Percentiles rank a stretch among this genome's conserved stretches.
phyloP scores from a whole-genome alignment of 805 yeast genomes.

The Kuraishia ogatae region DNA sequence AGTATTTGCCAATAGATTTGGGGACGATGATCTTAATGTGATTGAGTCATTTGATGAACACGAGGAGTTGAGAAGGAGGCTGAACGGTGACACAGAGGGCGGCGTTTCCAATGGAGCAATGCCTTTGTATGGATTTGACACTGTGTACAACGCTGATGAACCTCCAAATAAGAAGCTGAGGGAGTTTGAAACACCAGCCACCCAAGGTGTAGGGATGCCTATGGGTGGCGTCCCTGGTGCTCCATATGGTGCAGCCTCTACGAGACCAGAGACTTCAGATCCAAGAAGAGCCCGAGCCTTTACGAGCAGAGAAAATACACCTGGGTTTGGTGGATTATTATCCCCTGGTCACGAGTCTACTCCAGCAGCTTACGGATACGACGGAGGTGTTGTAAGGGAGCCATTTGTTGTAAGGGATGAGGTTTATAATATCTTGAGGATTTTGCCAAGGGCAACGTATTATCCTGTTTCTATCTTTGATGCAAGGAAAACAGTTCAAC shows the following conservation, averaged over 20 bases:
- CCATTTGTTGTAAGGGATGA: conserved; percentile 29
- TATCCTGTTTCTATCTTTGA: conserved; percentile 47
- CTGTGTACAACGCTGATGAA: conserved; percentile 8
- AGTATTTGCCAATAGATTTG: conserved; percentile 9
- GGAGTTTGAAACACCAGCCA: neutral
- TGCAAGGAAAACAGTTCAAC: conserved; percentile 37
- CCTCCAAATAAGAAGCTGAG: neutral
- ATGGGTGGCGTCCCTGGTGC: neutral
- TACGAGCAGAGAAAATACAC: neutral
- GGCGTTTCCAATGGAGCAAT: neutral
- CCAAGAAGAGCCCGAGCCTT: neutral
- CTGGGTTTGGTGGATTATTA: neutral
- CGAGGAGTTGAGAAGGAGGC: neutral
- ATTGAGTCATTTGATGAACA: conserved; percentile 29
- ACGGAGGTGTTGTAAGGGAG: conserved; percentile 2
- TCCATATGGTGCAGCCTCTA: neutral
- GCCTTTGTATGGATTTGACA: neutral
- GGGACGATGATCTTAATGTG: conserved; percentile 26
- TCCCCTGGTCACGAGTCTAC: conserved; percentile 4
- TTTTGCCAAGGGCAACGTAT: conserved; percentile 52
- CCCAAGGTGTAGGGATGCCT: neutral
- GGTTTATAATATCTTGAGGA: conserved; percentile 40
- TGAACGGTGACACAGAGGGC: neutral
- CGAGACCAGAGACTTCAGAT: neutral
- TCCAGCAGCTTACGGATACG: conserved; percentile 5